Percentiles rank a stretch among this genome's conserved stretches.
Evolutionary conservation across 129 eudicot genomes (phyloP).

Genomic region (Centella asiatica): DNA sequence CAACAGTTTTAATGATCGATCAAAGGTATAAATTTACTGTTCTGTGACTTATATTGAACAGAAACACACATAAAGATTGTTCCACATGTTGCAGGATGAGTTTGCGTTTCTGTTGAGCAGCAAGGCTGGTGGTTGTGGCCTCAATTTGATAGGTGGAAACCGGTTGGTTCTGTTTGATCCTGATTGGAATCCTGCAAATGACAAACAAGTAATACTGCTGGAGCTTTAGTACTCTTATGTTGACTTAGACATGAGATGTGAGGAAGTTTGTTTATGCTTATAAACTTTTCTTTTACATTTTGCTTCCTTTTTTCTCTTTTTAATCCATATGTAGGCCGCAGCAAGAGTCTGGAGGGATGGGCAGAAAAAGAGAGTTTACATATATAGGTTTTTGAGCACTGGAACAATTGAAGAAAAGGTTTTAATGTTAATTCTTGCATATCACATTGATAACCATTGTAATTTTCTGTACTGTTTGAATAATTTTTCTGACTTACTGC

Average conservation of each 20-base stretch:
- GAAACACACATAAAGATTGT: neutral
- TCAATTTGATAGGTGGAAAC: constrained; percentile 95
- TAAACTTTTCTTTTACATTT: neutral
- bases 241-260: neutral
- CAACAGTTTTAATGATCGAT: constrained; percentile 77
- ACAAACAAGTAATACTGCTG: constrained; percentile 65
- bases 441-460: neutral
- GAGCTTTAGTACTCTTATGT: neutral
- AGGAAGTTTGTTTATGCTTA: neutral
- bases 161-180: constrained; percentile 96
- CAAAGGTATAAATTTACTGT: constrained; percentile 41
- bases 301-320: neutral
- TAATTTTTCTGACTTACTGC: constrained; percentile 15
- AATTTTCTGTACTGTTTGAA: constrained; percentile 14
- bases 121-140: constrained; percentile 99
- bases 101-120: constrained; percentile 99
- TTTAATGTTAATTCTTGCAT: constrained; percentile 2
- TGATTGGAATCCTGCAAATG: constrained; percentile 99
- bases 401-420: constrained; percentile 99
- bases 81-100: constrained; percentile 63
- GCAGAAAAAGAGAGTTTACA: constrained; percentile 96
- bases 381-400: constrained; percentile 90
- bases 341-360: constrained; percentile 99
- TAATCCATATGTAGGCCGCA: constrained; percentile 63
- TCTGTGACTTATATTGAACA: neutral